Base-by-base conservation (phyloP, 2,329 filamentous ascomycete genomes). In the Chalaropsis thielavioides region DNA sequence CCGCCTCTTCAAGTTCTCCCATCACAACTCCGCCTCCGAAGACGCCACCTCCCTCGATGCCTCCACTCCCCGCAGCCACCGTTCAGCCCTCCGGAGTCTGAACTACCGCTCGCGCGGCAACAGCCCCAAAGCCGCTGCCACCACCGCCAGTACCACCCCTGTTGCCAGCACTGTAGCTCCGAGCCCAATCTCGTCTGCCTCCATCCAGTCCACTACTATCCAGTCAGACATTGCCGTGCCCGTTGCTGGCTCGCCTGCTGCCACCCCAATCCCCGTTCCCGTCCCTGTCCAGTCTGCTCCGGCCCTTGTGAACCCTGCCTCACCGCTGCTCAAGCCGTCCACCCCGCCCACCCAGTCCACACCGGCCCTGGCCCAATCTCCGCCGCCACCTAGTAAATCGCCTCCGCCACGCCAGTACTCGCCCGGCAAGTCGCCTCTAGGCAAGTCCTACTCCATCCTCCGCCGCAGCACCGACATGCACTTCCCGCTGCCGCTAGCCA, bases 401-500 rank as follows among this genome's bases (percentile, higher is more conserved):
- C 60, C 41, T 19, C 11, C 60, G 13, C 60, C 41, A 8, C 40
- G 40, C 22, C 41, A 61, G 22, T 3, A 6, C 60, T 46, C 60
- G 60, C 40, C 60, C 15, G 7, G 35, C 24, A 56, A 54, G 24
- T 54, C 49, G 13, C 49, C 49, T 6, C 24, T 54, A 19, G 49
- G 49, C 0, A 54, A 56, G 51, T 63, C 61, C 31, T 17, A 27
- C 3, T 61, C 49, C 1, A 59, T 38, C 31, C 22, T 62, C 11
- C 64, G 65, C 40, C 58, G 54, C 35, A 64, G 62, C 27, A 15
- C 46, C 22, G 65, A 67, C 56, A 43, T 67, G 27, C 65, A 64
- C n/a, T 62, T 67, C 44, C 65, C 65, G 6, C 27, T 38, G 35
- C 58, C 58, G 31, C 51, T 49, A 11, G 35, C 62, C 31, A 46